These are phyloP conservation scores for Rubia peregrina DNA, from an alignment of 305 asterid genomes.

Conservation along the genomic window DNA sequence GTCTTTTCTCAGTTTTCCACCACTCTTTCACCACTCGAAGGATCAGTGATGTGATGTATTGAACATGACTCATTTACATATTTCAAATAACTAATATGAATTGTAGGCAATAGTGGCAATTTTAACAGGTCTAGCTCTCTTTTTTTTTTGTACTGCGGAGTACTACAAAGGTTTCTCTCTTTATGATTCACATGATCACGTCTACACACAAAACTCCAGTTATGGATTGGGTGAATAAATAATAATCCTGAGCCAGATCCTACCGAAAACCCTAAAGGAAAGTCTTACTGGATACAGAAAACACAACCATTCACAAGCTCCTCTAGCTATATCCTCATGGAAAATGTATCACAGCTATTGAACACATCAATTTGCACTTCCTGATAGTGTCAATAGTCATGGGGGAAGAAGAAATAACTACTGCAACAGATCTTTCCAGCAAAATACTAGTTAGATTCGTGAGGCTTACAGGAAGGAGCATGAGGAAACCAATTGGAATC, in stretches of 20 bases:
- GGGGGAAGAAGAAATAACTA: neutral
- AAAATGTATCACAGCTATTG: too few species aligned
- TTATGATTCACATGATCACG: neutral
- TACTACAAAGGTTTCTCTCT: neutral
- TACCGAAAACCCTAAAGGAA: neutral
- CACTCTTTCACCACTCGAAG: neutral
- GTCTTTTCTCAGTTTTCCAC: too few species aligned
- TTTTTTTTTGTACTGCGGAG: too few species aligned
- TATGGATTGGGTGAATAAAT: neutral
- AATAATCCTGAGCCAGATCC: neutral
- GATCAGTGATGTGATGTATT: neutral
- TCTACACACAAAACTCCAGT: neutral
- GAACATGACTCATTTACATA: neutral
- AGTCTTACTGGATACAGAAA: neutral
- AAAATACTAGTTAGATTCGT: constrained; percentile 1
- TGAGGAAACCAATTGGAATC: constrained; percentile 85
- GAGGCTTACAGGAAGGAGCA: constrained; percentile 94
- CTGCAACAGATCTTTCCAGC: neutral
- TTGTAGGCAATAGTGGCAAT: neutral
- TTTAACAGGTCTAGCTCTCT: neutral
- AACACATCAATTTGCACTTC: too few species aligned
- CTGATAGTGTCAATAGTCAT: neutral
- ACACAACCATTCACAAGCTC: neutral
- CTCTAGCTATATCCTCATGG: too few species aligned
- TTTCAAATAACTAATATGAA: neutral